Percentiles rank a stretch among this genome's conserved stretches.
phyloP scores from a whole-genome alignment of 2,329 filamentous ascomycete genomes.

The Dothidotthia symphoricarpi region DNA sequence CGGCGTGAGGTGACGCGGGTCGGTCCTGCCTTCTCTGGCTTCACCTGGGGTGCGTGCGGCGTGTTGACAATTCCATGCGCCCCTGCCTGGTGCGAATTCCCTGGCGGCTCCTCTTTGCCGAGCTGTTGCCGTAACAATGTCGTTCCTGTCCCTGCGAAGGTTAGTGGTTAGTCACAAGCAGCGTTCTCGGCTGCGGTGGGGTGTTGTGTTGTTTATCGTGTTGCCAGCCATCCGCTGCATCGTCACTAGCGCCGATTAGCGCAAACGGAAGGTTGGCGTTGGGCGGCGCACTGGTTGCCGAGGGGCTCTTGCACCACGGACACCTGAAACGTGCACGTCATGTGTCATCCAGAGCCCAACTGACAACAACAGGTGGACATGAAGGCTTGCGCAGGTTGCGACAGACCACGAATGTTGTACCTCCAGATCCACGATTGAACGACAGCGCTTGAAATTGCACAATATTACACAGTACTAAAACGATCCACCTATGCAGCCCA shows the following conservation, averaged over 20 bases:
- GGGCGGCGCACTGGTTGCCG: no score
- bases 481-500: no score
- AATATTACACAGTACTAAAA: no score
- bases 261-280: no score
- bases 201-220: conserved; percentile 21
- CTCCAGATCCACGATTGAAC: no score
- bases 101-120: conserved; percentile 11
- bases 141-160: conserved; percentile 29
- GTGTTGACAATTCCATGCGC: conserved; percentile 34
- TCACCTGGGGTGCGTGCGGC: not conserved
- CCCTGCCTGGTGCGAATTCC: conserved; percentile 17
- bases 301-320: not conserved
- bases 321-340: not conserved
- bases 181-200: conserved; percentile 20
- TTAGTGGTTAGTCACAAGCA: conserved; percentile 34
- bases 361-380: no score
- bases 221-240: no score
- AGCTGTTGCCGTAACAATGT: conserved; percentile 7
- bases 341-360: no score
- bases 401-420: no score
- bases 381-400: no score
- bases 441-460: no score
- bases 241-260: not conserved
- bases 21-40: conserved; percentile 19
- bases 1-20: conserved; percentile 13